phyloP scores from a whole-genome alignment of 2,329 filamentous ascomycete genomes.

The Dothidotthia symphoricarpi region DNA sequence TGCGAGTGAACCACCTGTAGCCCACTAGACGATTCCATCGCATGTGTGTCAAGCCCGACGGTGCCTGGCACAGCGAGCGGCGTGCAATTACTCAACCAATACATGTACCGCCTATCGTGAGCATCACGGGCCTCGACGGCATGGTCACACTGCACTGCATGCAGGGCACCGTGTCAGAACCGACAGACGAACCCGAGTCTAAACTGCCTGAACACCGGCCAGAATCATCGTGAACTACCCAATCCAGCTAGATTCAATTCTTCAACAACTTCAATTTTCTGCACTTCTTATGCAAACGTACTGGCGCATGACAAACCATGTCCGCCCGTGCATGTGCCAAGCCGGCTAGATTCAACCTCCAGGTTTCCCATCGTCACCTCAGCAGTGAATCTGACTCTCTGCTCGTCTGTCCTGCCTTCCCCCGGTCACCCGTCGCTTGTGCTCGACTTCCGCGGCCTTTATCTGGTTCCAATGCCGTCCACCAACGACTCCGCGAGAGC shows the following conservation, averaged over 20 bases:
- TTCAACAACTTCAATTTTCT: slow-evolving; percentile 26
- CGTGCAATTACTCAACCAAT: not conserved
- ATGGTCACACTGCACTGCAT: slow-evolving; percentile 8
- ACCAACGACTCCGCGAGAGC: slow-evolving; percentile 29
- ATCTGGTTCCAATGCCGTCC: slow-evolving; percentile 32
- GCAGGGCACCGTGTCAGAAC: slow-evolving; percentile 8
- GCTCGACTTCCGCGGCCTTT: slow-evolving; percentile 15
- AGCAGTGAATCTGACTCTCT: slow-evolving; percentile 15
- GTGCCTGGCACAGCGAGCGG: too few relatives aligned
- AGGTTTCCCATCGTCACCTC: slow-evolving; percentile 20
- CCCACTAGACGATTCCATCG: too few relatives aligned
- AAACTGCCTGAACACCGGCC: slow-evolving; percentile 28
- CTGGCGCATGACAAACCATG: slow-evolving; percentile 21
- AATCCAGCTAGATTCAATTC: slow-evolving; percentile 23
- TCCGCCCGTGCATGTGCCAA: slow-evolving; percentile 12
- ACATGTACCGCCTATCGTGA: slow-evolving; percentile 5
- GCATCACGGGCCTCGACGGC: slow-evolving; percentile 5
- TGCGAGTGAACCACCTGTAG: too few relatives aligned
- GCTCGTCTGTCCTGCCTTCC: slow-evolving; percentile 21
- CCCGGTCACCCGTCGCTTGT: slow-evolving; percentile 20
- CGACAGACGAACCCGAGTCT: slow-evolving; percentile 22
- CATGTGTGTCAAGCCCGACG: too few relatives aligned
- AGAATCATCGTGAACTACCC: slow-evolving; percentile 37
- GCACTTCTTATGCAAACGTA: slow-evolving; percentile 17
- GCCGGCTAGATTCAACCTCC: slow-evolving; percentile 2